Evolutionary conservation across 2,329 filamentous ascomycete species (phyloP), one percentile per base, ranked within the genome.

Genomic region (Capronia epimyces): DNA sequence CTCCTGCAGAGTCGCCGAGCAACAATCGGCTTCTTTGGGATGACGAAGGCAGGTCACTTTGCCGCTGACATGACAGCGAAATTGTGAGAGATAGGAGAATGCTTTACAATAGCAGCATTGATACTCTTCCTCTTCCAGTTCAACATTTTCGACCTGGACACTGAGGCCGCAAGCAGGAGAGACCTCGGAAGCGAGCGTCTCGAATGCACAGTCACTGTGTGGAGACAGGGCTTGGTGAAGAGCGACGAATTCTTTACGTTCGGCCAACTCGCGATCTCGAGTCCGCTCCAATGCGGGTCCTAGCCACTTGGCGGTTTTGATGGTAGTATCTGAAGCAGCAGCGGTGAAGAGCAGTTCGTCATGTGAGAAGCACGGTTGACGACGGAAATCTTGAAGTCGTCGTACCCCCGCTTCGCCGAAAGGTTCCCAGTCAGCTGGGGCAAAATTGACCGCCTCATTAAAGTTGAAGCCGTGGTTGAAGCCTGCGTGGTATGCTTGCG

Each of bases 391-490:
- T 61, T 93, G 88, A 24, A 97, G 75, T 58, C 91, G 80, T 62
- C 91, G 84, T 1, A 97, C 90, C 1, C 93, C 90, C 22, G 83
- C 79, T 49, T 91, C 83, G 1, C 93, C 93, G 65, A 83, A 94
- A 0, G 89, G 89, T 64, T 98, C 93, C 93, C 93, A 98, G 62
- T 98, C 93, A 22, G 76, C 78, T 0, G 93, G 93, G 0, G 93
- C 93, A 70, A 98, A 98, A 66, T 98, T 98, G 61, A 98, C 93
- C 3, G 93, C 93, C 67, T 98, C 93, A 62, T 98, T 98, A 69
- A 96, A 95, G 66, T 98, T 98, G 74, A 98, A 98, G 0, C 87
- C 93, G 63, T 98, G 93, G 63, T 98, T 98, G 72, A 98, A 98
- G 0, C 93, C 93, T 4, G 93, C 91, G 66, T 98, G 93, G 62